A percentile compares a stretch with the other conserved stretches of the same genome.
phyloP scores from a whole-genome alignment of 495 filamentous ascomycete species.

The Aspergillus cristatus region DNA sequence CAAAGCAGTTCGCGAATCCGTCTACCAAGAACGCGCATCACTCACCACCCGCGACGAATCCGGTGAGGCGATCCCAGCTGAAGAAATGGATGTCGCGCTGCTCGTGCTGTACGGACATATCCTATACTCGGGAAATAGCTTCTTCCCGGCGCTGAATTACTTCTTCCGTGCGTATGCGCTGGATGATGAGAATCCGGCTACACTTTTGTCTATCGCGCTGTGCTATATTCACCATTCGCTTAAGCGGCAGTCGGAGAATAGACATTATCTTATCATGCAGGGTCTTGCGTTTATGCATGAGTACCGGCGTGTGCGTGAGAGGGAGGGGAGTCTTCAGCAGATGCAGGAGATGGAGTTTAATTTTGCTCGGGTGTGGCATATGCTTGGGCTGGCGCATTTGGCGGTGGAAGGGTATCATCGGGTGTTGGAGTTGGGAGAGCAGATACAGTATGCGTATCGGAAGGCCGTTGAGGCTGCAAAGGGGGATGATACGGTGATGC shows the following conservation, averaged over 20 bases:
- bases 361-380: constrained; percentile 68
- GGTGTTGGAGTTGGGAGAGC: constrained; percentile 37
- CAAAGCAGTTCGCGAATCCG: constrained; percentile 19
- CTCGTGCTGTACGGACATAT: constrained; percentile 86
- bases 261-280: constrained; percentile 77
- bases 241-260: constrained; percentile 80
- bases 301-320: constrained; percentile 56
- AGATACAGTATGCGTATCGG: constrained; percentile 27
- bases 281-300: constrained; percentile 70
- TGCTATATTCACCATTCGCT: constrained; percentile 78
- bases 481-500: constrained; percentile 15
- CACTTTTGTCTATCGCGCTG: constrained; percentile 60
- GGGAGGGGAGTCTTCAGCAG: constrained; percentile 24
- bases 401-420: constrained; percentile 67
- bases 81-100: constrained; percentile 60
- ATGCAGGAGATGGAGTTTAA: constrained; percentile 87
- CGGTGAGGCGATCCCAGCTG: constrained; percentile 37
- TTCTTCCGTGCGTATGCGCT: constrained; percentile 79
- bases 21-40: constrained; percentile 38
- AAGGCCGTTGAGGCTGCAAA: constrained; percentile 5
- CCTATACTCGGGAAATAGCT: constrained; percentile 66
- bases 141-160: constrained; percentile 79
- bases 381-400: constrained; percentile 68
- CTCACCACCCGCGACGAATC: constrained; percentile 41
- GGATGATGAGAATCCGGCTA: constrained; percentile 62